Conservation (phyloP, 2,329 filamentous ascomycete genomes). For the Cladobotryum mycophilum region DNA sequence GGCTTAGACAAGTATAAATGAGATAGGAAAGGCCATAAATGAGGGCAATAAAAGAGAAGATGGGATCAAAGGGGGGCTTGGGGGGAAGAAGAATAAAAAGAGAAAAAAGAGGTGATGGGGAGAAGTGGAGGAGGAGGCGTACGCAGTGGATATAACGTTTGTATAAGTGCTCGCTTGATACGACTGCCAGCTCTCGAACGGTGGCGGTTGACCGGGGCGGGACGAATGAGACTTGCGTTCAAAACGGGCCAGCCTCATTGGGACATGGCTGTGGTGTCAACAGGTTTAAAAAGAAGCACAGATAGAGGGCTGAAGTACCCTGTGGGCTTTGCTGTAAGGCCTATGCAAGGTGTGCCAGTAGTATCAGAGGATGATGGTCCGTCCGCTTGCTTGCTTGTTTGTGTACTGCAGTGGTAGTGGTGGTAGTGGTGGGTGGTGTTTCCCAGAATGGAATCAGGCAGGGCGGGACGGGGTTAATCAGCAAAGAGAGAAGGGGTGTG, state of each 20-base stretch:
- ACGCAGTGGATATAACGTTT: constrained; percentile 31
- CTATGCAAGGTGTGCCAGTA: constrained; percentile 9
- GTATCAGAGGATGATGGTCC: constrained; percentile 9
- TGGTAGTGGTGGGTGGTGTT: constrained; percentile 1
- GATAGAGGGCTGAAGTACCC: constrained; percentile 24
- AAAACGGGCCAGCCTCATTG: constrained; percentile 40
- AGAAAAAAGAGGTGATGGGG: constrained; percentile 1
- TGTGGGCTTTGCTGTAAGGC: constrained; percentile 3
- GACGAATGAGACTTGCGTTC: constrained; percentile 37
- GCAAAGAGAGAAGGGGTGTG: constrained; percentile 5
- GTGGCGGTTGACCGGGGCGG: constrained; percentile 34
- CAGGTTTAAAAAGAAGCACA: constrained; percentile 30
- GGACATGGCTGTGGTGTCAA: constrained; percentile 29
- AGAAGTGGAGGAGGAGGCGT: constrained; percentile 15
- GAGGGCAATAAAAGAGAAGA: constrained; percentile 8
- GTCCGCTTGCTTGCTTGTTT: constrained; percentile 1
- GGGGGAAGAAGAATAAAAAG: constrained; percentile 6
- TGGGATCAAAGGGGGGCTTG: not conserved
- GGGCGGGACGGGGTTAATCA: constrained; percentile 9
- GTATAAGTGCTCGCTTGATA: constrained; percentile 34
- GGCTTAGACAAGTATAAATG: constrained; percentile 7
- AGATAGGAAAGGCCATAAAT: constrained; percentile 9
- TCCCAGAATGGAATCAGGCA: constrained; percentile 12
- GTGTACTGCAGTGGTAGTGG: not conserved
- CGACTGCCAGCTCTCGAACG: constrained; percentile 39